Evolutionary conservation across 2,329 filamentous ascomycete species (phyloP).

Genomic region (Coniochaeta sp.): DNA sequence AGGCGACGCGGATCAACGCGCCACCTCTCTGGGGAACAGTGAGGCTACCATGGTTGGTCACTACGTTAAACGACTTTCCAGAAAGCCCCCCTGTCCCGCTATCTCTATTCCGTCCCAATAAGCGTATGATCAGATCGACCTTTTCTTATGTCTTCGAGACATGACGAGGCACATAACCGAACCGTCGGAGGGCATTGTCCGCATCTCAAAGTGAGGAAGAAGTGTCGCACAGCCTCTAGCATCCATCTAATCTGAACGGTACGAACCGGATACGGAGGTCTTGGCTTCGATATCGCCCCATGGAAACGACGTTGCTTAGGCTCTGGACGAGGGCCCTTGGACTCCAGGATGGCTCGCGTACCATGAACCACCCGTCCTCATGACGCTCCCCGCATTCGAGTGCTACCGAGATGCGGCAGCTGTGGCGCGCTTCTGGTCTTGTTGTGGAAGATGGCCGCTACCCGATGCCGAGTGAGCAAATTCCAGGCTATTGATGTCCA

Average conservation of each 20-base stretch:
- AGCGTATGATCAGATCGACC: background rate
- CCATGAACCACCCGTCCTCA: background rate
- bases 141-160: background rate
- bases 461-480: constrained; percentile 1
- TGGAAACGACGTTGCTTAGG: background rate
- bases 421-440: background rate
- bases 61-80: background rate
- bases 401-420: background rate
- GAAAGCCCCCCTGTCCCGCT: background rate
- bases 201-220: background rate
- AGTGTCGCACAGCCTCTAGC: background rate
- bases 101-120: background rate
- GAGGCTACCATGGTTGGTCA: background rate
- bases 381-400: background rate
- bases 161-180: background rate
- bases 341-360: background rate
- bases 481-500: constrained; percentile 10
- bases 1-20: background rate
- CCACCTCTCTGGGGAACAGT: constrained; percentile 1
- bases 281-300: background rate
- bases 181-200: background rate
- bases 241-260: background rate
- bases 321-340: background rate
- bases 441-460: background rate
- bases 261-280: background rate